Evolutionary conservation across 768 basidiomycete genomes (phyloP).

Genomic region (Cystoderma amianthinum): DNA sequence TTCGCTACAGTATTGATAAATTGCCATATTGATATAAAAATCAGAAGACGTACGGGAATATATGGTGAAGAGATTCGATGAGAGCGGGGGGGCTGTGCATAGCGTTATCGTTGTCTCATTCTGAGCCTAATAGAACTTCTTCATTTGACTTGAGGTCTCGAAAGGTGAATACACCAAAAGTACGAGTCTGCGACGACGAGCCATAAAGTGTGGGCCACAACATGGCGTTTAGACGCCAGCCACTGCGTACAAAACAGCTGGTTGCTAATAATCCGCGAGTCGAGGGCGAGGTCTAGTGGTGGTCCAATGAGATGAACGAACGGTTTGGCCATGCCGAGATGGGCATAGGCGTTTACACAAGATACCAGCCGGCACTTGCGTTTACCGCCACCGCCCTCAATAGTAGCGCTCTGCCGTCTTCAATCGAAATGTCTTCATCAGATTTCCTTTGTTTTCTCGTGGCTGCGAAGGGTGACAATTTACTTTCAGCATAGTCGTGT

Average conservation of each 20-base stretch:
- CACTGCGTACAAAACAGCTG: conserved; percentile 57
- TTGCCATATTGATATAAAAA: too few species aligned
- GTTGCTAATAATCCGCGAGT: conserved; percentile 66
- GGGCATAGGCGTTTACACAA: conserved; percentile 79
- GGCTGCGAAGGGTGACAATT: too few species aligned
- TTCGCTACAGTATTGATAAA: conserved; percentile 3
- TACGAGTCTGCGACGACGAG: conserved; percentile 29
- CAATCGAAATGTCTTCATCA: too few species aligned
- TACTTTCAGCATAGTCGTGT: too few species aligned
- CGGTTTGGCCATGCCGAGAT: conserved; percentile 77
- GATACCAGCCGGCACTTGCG: conserved; percentile 36
- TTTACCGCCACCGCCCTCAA: conserved; percentile 26
- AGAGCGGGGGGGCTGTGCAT: conserved; percentile 73
- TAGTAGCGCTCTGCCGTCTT: conserved; percentile 31
- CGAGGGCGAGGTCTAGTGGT: conserved; percentile 74
- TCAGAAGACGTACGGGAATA: conserved; percentile 46
- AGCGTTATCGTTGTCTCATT: conserved; percentile 90
- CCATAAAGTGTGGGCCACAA: conserved; percentile 45
- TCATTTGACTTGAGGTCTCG: conserved; percentile 70
- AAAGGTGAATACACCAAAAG: conserved; percentile 78
- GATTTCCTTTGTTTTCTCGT: too few species aligned
- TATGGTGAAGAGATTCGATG: conserved; percentile 50
- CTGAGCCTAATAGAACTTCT: conserved; percentile 84
- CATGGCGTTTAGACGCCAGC: conserved; percentile 64
- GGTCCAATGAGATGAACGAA: conserved; percentile 75